A percentile compares a stretch with the other conserved stretches of the same genome.
These are phyloP conservation scores for Neonectria sp. DNA, from an alignment of 2,329 filamentous ascomycete species.

Conservation along the genomic window DNA sequence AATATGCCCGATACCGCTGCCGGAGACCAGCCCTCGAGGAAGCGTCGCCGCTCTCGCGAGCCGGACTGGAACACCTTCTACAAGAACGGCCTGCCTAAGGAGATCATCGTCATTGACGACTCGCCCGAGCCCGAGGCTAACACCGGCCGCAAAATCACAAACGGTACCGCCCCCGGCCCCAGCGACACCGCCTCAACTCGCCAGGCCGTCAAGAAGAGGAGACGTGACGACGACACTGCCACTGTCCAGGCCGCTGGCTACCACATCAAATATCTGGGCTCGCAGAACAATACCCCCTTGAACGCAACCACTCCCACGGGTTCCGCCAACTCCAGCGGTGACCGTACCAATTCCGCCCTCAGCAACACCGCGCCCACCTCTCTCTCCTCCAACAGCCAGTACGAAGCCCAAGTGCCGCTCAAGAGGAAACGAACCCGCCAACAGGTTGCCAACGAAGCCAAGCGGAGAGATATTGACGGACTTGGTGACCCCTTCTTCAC, in stretches of 20 bases:
- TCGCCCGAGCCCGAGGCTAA: slow-evolving; percentile 71
- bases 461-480: slow-evolving; percentile 80
- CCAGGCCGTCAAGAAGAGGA: slow-evolving; percentile 81
- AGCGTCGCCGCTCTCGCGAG: slow-evolving; percentile 72
- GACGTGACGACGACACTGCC: slow-evolving; percentile 70
- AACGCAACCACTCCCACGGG: slow-evolving; percentile 76
- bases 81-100: slow-evolving; percentile 85
- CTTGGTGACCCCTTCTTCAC: slow-evolving; percentile 80
- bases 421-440: slow-evolving; percentile 92
- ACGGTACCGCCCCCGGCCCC: slow-evolving; percentile 51
- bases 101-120: slow-evolving; percentile 89
- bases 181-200: slow-evolving; percentile 46
- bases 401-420: slow-evolving; percentile 79
- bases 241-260: slow-evolving; percentile 74
- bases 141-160: slow-evolving; percentile 57
- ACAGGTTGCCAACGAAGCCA: slow-evolving; percentile 86
- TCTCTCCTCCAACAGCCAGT: slow-evolving; percentile 72
- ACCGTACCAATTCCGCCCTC: slow-evolving; percentile 84
- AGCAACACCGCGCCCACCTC: slow-evolving; percentile 94
- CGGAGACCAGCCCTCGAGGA: slow-evolving; percentile 57
- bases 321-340: slow-evolving; percentile 85
- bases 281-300: slow-evolving; percentile 80
- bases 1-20: slow-evolving; percentile 50
- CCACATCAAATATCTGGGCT: slow-evolving; percentile 79
- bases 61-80: slow-evolving; percentile 88